Evolutionary conservation across 495 filamentous ascomycete species (phyloP).

Genomic region (Glonium stellatum): DNA sequence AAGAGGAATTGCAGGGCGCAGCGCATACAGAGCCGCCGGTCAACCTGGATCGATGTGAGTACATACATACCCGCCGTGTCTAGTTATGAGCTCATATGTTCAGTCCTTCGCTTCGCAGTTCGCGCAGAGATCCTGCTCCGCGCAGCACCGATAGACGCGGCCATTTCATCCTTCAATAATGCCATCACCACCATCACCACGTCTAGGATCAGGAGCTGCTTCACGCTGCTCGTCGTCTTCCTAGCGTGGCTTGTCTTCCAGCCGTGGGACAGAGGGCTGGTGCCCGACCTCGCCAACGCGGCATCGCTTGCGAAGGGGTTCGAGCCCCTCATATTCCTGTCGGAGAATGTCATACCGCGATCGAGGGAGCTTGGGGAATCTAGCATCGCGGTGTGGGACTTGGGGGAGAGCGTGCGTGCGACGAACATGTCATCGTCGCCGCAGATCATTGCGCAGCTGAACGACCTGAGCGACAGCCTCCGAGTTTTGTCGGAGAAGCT

Average conservation of each 20-base stretch:
- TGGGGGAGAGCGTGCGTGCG: slow-evolving; percentile 78
- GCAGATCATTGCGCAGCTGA: slow-evolving; percentile 75
- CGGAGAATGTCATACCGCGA: slow-evolving; percentile 77
- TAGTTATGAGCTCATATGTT: slow-evolving; percentile 25
- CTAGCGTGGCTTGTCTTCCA: slow-evolving; percentile 60
- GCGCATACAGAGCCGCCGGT: slow-evolving; percentile 32
- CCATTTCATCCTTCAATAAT: slow-evolving; percentile 55
- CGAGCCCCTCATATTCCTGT: slow-evolving; percentile 86
- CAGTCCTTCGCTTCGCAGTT: slow-evolving; percentile 81
- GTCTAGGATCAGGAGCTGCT: slow-evolving; percentile 54
- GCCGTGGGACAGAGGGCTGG: slow-evolving; percentile 57
- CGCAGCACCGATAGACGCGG: slow-evolving; percentile 73
- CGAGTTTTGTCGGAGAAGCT: slow-evolving; percentile 75
- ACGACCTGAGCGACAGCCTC: slow-evolving; percentile 72
- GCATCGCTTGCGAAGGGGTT: slow-evolving; percentile 81
- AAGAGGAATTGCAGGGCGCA: slow-evolving; percentile 17
- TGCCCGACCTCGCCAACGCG: slow-evolving; percentile 84
- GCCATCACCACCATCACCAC: slow-evolving; percentile 51
- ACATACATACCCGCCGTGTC: slow-evolving; percentile 27
- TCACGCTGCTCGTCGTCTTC: slow-evolving; percentile 52
- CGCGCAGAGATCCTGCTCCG: slow-evolving; percentile 82
- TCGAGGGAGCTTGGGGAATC: slow-evolving; percentile 82
- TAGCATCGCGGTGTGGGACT: slow-evolving; percentile 83
- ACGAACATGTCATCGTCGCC: slow-evolving; percentile 84
- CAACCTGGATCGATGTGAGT: slow-evolving; percentile 49